Percentiles rank a stretch among this genome's conserved stretches.
Evolutionary conservation across 768 basidiomycete species (phyloP).

Genomic region (Chalciporus sphaerocephalus): DNA sequence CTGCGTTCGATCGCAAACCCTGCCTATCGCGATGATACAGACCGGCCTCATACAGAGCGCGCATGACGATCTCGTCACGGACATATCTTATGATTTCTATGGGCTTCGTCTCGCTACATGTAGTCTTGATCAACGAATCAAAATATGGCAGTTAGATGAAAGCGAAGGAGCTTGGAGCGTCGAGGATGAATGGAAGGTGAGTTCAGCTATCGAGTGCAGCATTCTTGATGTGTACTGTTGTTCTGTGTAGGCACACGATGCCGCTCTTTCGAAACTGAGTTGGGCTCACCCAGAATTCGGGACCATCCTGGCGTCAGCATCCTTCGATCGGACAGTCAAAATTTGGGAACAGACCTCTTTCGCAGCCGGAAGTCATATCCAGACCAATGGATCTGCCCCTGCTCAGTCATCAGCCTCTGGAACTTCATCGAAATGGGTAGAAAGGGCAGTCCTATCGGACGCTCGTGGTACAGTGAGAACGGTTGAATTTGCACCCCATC

Average conservation of each 20-base stretch:
- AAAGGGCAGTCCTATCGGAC: slow-evolving; percentile 72
- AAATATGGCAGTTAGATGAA: slow-evolving; percentile 80
- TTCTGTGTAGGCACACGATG: slow-evolving; percentile 82
- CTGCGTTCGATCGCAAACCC: neutral
- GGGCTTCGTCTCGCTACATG: slow-evolving; percentile 78
- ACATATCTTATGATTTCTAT: slow-evolving; percentile 88
- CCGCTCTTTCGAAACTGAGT: slow-evolving; percentile 73
- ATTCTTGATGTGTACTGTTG: neutral
- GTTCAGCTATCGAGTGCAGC: neutral
- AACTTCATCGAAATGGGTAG: slow-evolving; percentile 57
- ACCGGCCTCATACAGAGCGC: slow-evolving; percentile 75
- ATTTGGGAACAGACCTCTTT: slow-evolving; percentile 74
- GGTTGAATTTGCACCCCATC: slow-evolving; percentile 83
- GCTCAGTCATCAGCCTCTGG: slow-evolving; percentile 8
- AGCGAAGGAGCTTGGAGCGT: slow-evolving; percentile 66
- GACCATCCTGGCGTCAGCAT: slow-evolving; percentile 77
- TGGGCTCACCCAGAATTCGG: slow-evolving; percentile 97
- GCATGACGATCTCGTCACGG: slow-evolving; percentile 78
- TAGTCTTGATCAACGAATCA: slow-evolving; percentile 82
- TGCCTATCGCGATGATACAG: slow-evolving; percentile 54
- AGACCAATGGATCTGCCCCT: slow-evolving; percentile 22
- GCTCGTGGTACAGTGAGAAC: slow-evolving; percentile 81
- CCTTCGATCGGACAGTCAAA: slow-evolving; percentile 88
- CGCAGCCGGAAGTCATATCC: slow-evolving; percentile 25
- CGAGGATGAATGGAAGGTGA: slow-evolving; percentile 92